Evolutionary conservation across 208 protist species (phyloP).

Genomic region (Blechomonas ayalai): DNA sequence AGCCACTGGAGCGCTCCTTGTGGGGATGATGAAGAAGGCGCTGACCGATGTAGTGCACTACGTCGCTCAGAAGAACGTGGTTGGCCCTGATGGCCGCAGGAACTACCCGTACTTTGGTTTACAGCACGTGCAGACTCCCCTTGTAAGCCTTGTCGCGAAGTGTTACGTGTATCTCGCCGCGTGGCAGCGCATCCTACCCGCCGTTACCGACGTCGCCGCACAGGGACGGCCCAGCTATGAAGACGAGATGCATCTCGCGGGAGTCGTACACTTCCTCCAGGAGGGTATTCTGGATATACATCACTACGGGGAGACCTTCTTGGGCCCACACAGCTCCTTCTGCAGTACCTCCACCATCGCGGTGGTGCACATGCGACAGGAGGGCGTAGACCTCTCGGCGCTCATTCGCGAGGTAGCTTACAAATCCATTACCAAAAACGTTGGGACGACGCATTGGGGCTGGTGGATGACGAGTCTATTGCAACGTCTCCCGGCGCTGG

Average conservation of each 20-base stretch:
- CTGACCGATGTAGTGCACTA: conserved; percentile 51
- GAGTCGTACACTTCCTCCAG: conserved; percentile 71
- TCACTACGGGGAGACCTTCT: conserved; percentile 41
- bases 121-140: conserved; percentile 79
- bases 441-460: conserved; percentile 87
- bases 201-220: conserved; percentile 29
- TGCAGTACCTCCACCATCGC: conserved; percentile 33
- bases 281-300: conserved; percentile 51
- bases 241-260: conserved; percentile 71
- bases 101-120: conserved; percentile 82
- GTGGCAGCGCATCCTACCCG: conserved; percentile 60
- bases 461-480: conserved; percentile 76
- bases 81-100: conserved; percentile 59
- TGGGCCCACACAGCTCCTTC: conserved; percentile 57
- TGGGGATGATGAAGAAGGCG: conserved; percentile 56
- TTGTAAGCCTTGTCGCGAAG: conserved; percentile 70
- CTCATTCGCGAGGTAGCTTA: conserved; percentile 83
- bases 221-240: conserved; percentile 35
- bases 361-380: conserved; percentile 67
- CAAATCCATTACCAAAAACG: conserved; percentile 71
- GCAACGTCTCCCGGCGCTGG: conserved; percentile 44
- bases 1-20: conserved; percentile 61
- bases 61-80: conserved; percentile 55
- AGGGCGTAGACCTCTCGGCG: conserved; percentile 53
- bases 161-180: conserved; percentile 60